Evolutionary conservation across 164 flowering plant species (phyloP).

Genomic region (Sedum album): DNA sequence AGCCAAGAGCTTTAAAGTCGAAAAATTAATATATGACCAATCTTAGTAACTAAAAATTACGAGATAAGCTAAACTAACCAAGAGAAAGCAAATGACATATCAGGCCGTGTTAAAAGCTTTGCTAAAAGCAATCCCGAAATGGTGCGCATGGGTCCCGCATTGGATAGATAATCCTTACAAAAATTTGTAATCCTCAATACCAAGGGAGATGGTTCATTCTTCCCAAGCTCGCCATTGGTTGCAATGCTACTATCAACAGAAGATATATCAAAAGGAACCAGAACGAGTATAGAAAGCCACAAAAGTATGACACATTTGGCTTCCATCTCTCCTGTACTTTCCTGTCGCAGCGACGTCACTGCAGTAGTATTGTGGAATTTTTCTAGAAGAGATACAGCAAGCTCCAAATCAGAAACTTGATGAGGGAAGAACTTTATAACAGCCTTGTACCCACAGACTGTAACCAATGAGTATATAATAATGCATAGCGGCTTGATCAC

Average conservation of each 20-base stretch:
- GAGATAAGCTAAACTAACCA: constrained; percentile 33
- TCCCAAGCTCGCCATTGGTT: constrained; percentile 19
- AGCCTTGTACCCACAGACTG: constrained; percentile 92
- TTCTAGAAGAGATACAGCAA: constrained; percentile 85
- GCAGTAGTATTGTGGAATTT: constrained; percentile 53
- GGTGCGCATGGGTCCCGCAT: constrained; percentile 87
- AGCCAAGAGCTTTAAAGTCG: background rate
- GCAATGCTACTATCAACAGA: constrained; percentile 77
- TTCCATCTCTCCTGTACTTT: constrained; percentile 98
- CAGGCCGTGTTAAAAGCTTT: constrained; percentile 88
- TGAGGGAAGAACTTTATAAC: constrained; percentile 91
- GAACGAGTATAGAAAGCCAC: constrained; percentile 91
- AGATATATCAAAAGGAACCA: constrained; percentile 94
- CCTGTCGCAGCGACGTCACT: constrained; percentile 59
- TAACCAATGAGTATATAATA: constrained; percentile 70
- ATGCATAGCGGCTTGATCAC: constrained; percentile 78
- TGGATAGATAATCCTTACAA: constrained; percentile 79
- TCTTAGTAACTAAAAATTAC: background rate
- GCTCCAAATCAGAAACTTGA: constrained; percentile 92
- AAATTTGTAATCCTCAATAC: constrained; percentile 54
- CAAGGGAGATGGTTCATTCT: constrained; percentile 58
- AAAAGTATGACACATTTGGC: constrained; percentile 75
- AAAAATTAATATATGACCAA: background rate
- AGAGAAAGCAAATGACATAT: constrained; percentile 70
- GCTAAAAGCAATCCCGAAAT: constrained; percentile 79